Evolutionary conservation across 2,329 filamentous ascomycete genomes (phyloP).

Genomic region (Aschersonia sp.): DNA sequence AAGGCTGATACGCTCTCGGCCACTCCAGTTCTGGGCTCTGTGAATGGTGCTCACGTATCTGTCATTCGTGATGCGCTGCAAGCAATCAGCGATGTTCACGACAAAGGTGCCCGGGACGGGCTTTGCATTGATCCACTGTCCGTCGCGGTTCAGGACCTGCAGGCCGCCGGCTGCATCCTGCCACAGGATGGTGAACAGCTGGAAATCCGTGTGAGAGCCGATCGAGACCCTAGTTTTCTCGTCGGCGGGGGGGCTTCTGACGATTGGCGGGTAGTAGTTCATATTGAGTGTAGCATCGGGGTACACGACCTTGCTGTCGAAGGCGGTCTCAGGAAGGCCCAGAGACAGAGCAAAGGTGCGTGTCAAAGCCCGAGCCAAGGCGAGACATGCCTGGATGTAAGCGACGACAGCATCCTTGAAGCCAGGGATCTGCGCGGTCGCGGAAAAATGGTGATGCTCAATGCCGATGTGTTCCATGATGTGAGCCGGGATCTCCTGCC

Average conservation of each 20-base stretch:
- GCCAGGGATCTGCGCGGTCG: slow-evolving; percentile 28
- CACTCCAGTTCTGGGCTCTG: slow-evolving; percentile 25
- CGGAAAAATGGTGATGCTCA: slow-evolving; percentile 29
- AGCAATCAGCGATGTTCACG: slow-evolving; percentile 35
- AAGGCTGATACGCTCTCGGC: slow-evolving; percentile 24
- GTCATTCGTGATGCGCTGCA: slow-evolving; percentile 36
- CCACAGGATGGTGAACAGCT: slow-evolving; percentile 32
- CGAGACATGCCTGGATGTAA: slow-evolving; percentile 34
- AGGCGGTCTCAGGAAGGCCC: slow-evolving; percentile 36
- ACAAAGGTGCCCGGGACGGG: slow-evolving; percentile 28
- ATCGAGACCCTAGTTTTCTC: slow-evolving; percentile 18
- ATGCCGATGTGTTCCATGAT: slow-evolving; percentile 25
- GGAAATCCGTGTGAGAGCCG: slow-evolving; percentile 38
- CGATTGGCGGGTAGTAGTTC: slow-evolving; percentile 23
- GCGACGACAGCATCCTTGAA: slow-evolving; percentile 30
- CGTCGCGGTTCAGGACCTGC: slow-evolving; percentile 23
- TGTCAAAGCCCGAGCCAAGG: slow-evolving; percentile 34
- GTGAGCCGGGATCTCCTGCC: slow-evolving; percentile 26
- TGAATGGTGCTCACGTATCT: slow-evolving; percentile 33
- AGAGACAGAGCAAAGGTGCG: slow-evolving; percentile 39
- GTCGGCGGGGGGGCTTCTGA: not conserved
- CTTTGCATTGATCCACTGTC: slow-evolving; percentile 25
- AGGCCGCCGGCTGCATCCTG: slow-evolving; percentile 27
- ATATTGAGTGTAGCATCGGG: slow-evolving; percentile 29
- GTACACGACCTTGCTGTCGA: slow-evolving; percentile 36